A percentile compares a stretch with the other conserved stretches of the same genome.
These are phyloP conservation scores for Xylaria cubensis DNA, from an alignment of 495 filamentous ascomycete species.

Conservation along the genomic window DNA sequence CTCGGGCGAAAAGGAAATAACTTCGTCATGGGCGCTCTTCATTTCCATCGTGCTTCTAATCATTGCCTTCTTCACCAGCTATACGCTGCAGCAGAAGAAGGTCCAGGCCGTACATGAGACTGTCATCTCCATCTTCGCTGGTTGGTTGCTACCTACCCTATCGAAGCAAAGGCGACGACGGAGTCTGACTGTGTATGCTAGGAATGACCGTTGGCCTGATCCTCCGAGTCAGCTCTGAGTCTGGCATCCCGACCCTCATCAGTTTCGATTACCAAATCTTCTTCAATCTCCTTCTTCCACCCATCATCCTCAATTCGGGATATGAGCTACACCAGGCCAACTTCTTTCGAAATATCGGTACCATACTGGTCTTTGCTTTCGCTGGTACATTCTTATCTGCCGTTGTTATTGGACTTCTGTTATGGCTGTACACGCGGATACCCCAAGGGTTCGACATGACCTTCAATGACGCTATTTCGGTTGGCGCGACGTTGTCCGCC, in stretches of 20 bases:
- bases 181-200: constrained; percentile 44
- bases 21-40: constrained; percentile 94
- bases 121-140: constrained; percentile 96
- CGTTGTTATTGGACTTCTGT: constrained; percentile 83
- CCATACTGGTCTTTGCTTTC: constrained; percentile 98
- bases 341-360: constrained; percentile 98
- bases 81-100: constrained; percentile 90
- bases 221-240: constrained; percentile 76
- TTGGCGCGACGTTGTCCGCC: constrained; percentile 93
- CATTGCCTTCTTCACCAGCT: constrained; percentile 93
- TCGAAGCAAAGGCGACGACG: background rate
- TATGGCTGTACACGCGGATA: constrained; percentile 88
- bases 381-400: constrained; percentile 97
- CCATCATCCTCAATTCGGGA: constrained; percentile 95
- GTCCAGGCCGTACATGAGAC: constrained; percentile 98
- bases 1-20: constrained; percentile 79
- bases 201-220: constrained; percentile 96
- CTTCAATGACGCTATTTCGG: constrained; percentile 93
- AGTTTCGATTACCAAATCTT: constrained; percentile 99
- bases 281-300: constrained; percentile 96
- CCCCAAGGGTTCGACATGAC: constrained; percentile 81
- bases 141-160: constrained; percentile 54
- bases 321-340: constrained; percentile 98
- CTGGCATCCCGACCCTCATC: constrained; percentile 84
- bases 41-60: constrained; percentile 94